Base-by-base conservation (phyloP, 2,329 filamentous ascomycete genomes). In the Didymella arachidicola region DNA sequence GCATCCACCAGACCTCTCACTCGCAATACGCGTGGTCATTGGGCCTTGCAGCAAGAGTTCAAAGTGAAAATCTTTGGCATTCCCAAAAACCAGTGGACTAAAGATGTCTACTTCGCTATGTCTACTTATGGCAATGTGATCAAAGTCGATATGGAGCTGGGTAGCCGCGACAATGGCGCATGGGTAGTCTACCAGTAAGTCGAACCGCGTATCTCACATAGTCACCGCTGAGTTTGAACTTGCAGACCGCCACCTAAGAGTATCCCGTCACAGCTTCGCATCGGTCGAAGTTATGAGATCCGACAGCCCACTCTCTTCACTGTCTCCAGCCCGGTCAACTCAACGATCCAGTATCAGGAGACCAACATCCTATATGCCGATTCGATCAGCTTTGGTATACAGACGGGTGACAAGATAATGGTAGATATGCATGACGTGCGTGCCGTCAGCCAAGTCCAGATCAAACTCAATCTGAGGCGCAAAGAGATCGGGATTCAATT, bases 311-410 rank as follows among this genome's bases (percentile, higher is more conserved):
- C 8, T 14, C 18, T 57, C 30, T 39, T 25, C 29, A 64, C 53
- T 10, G 36, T 73, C 30, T 43, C 53, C 3, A 74, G 73, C 55
- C 69, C 70, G 7, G 42, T 70, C 27, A 59, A 72, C 34, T 60
- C 68, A 1, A n/a, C 29, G 10, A 71, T 56, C 26, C 6, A 29
- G 1, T 73, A 76, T 46, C 65, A 61, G 18, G 72, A 75, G 38
- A 30, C 56, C 32, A 74, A 66, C 45, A 65, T 67, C 25, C 41
- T 76, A 8, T 64, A 38, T 7, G 79, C 83, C 2, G 66, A 71
- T 1, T 78, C 77, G 0, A 68, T 93, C 1, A 82, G 86, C 18
- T 89, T 93, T 64, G 90, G 91, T 0, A 79, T 86, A 39, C 81
- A 87, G 76, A 66, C 82, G 1, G 76, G 81, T 1, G 81, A 84